Conservation (phyloP, 495 filamentous ascomycete genomes). For the Podospora fimiseda region DNA sequence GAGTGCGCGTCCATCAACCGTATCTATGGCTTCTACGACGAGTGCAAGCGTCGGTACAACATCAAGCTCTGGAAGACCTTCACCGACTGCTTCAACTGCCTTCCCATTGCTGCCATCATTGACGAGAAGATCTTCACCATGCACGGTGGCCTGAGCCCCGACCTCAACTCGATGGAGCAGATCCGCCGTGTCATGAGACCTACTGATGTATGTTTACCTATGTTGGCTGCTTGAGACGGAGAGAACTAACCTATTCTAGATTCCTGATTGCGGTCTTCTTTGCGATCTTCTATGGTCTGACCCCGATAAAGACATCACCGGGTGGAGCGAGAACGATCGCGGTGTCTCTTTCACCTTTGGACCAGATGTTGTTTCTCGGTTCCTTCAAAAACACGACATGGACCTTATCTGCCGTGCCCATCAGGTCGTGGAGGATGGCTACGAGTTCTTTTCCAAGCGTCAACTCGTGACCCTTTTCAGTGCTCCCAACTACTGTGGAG, state of each 20-base stretch:
- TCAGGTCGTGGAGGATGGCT: slow-evolving; percentile 98
- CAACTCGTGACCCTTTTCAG: slow-evolving; percentile 97
- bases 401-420: slow-evolving; percentile 98
- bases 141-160: slow-evolving; percentile 96
- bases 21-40: slow-evolving; percentile 99
- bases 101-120: slow-evolving; percentile 99
- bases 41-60: slow-evolving; percentile 98
- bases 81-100: slow-evolving; percentile 99
- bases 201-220: slow-evolving; percentile 67
- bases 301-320: slow-evolving; percentile 99
- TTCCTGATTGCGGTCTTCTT: slow-evolving; percentile 94
- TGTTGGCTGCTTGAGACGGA: background rate
- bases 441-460: slow-evolving; percentile 99
- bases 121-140: slow-evolving; percentile 99
- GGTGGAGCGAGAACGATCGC: slow-evolving; percentile 98
- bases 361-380: slow-evolving; percentile 96
- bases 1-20: slow-evolving; percentile 99
- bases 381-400: slow-evolving; percentile 99
- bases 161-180: slow-evolving; percentile 99
- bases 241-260: slow-evolving; percentile 55
- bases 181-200: slow-evolving; percentile 98
- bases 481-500: slow-evolving; percentile 97
- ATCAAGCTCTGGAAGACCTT: slow-evolving; percentile 99
- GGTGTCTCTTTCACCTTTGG: slow-evolving; percentile 99
- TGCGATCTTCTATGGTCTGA: slow-evolving; percentile 99